A percentile compares a stretch with the other conserved stretches of the same genome.
These are phyloP conservation scores for Coprinopsis sp. DNA, from an alignment of 768 basidiomycete genomes.

Conservation along the genomic window DNA sequence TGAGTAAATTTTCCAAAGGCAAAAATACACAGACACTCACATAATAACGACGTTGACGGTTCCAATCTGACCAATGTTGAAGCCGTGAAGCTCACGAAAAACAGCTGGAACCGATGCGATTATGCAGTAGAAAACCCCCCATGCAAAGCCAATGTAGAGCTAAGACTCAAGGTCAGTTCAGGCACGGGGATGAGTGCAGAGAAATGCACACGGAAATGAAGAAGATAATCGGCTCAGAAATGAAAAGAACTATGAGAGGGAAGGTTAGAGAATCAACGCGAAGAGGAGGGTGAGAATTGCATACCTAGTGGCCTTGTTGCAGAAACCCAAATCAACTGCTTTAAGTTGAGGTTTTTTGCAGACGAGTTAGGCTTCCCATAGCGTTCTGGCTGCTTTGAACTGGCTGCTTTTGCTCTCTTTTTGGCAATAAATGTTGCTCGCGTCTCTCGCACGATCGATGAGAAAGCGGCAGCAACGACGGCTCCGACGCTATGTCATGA, in stretches of 20 bases:
- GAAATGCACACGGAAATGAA: slow-evolving; percentile 51
- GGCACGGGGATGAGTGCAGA: neutral
- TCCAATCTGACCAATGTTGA: slow-evolving; percentile 54
- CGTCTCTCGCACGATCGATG: slow-evolving; percentile 63
- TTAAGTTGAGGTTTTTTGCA: slow-evolving; percentile 39
- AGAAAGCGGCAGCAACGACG: slow-evolving; percentile 31
- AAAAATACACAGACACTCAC: slow-evolving; percentile 29
- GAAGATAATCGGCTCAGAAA: slow-evolving; percentile 67
- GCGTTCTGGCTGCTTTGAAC: too few species aligned
- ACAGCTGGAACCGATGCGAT: slow-evolving; percentile 51
- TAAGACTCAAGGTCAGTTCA: too few species aligned
- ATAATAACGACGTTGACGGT: slow-evolving; percentile 51
- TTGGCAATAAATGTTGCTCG: slow-evolving; percentile 62
- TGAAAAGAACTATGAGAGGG: slow-evolving; percentile 43
- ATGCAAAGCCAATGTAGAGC: slow-evolving; percentile 64
- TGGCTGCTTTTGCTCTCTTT: too few species aligned
- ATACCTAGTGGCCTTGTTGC: slow-evolving; percentile 64
- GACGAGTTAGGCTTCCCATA: too few species aligned
- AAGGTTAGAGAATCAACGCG: slow-evolving; percentile 5
- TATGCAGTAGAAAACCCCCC: slow-evolving; percentile 64
- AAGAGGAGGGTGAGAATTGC: slow-evolving; percentile 20
- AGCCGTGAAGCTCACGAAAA: slow-evolving; percentile 51
- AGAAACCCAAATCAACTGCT: slow-evolving; percentile 56
- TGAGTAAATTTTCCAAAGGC: slow-evolving; percentile 6
- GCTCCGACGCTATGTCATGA: slow-evolving; percentile 13